Evolutionary conservation across 108 stramenopile genomes (phyloP), one percentile per base, ranked within the genome.

Genomic region (Nitzschia inconspicua): DNA sequence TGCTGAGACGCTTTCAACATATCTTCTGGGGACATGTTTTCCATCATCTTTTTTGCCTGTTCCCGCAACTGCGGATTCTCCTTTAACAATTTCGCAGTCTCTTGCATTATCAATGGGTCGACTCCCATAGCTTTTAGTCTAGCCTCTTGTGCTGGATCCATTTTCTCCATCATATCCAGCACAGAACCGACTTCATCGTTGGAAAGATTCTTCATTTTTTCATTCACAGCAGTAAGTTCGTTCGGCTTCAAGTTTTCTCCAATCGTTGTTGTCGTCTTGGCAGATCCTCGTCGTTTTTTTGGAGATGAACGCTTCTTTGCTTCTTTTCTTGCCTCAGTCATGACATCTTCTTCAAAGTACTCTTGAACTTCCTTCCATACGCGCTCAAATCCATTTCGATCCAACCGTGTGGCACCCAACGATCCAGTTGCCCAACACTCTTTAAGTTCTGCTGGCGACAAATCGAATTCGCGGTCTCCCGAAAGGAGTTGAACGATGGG

Each of bases 341-440:
- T 79, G 13, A 87, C 71, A 44, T 84, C 83, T 18, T 77, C 75
- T 55, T 84, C 78, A 66, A 82, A 87, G 52, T 87, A 82, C 22
- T 87, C 86, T 60, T 87, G 86, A 3, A 87, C 83, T 65, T 87
- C 86, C 20, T 72, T 79, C 86, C 82, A 87, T 14, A 87, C 86
- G 25, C 86, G 60, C 69, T 82, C 76, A 60, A 87, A 87, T 23
- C 77, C 86, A 36, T 34, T 46, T 0, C 80, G 70, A 75, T 87
- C 83, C 13, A 83, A 83, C 44, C 80, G 47, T 18, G 69, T 67
- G 19, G 76, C 76, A 24, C 86, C 86, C 50, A 78, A 58, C 4
- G 74, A 67, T 42, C 86, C 86, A 27, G 82, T 72, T 5, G 66
- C 66, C 86, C 86, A 87, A 36, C 86, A 87, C 51, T 87, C 86